Evolutionary conservation across 2,329 filamentous ascomycete genomes (phyloP).

Genomic region (Epichloe baconii): DNA sequence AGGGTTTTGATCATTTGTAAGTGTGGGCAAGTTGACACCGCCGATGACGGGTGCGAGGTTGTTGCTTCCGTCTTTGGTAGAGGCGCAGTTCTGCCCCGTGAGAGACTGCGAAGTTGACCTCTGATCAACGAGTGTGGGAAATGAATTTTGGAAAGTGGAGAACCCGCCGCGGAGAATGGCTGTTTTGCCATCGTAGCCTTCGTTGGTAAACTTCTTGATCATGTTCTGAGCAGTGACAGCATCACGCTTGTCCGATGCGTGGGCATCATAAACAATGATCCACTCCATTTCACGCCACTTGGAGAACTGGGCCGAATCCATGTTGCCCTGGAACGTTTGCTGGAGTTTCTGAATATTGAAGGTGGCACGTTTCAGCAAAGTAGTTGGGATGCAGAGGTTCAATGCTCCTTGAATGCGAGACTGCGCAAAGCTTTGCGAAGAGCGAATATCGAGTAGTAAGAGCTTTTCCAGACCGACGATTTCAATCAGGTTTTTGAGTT

Average conservation of each 20-base stretch:
- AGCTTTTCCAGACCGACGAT: conserved; percentile 27
- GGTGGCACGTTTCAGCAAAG: conserved; percentile 76
- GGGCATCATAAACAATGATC: conserved; percentile 79
- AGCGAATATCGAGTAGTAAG: conserved; percentile 73
- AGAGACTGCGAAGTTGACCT: conserved; percentile 22
- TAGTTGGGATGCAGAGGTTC: conserved; percentile 91
- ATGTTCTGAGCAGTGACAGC: conserved; percentile 71
- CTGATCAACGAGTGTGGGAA: conserved; percentile 50
- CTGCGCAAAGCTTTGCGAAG: conserved; percentile 67
- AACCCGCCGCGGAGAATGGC: conserved; percentile 78
- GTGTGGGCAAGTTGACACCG: conserved; percentile 67
- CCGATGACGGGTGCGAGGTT: conserved; percentile 63
- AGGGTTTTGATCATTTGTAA: conserved; percentile 59
- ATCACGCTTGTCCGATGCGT: conserved; percentile 67
- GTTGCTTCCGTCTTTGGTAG: conserved; percentile 23
- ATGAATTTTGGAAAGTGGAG: conserved; percentile 53
- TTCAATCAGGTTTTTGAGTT: conserved; percentile 44
- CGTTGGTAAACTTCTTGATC: conserved; percentile 79
- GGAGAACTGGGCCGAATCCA: conserved; percentile 59
- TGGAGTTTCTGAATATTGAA: conserved; percentile 82
- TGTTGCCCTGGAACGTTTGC: conserved; percentile 66
- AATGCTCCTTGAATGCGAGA: conserved; percentile 69
- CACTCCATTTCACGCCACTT: conserved; percentile 61
- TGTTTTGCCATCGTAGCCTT: conserved; percentile 63
- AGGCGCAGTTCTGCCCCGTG: background rate